Percentiles rank a stretch among this genome's conserved stretches.
phyloP scores from a whole-genome alignment of 2,329 filamentous ascomycete genomes.

The Trichoderma sp. region DNA sequence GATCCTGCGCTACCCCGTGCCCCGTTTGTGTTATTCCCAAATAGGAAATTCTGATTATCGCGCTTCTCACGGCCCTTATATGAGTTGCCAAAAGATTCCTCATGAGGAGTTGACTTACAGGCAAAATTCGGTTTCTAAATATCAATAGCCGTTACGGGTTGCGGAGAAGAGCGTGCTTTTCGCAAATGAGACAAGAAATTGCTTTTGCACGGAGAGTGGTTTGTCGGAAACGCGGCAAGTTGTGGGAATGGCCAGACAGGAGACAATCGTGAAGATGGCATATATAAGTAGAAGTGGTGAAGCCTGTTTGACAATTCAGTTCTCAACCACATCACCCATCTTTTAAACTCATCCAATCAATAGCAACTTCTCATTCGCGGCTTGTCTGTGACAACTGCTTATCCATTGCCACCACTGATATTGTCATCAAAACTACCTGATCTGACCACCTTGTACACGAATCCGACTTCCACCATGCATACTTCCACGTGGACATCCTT shows the following conservation, averaged over 20 bases:
- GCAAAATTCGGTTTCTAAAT: neutral
- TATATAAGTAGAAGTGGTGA: neutral
- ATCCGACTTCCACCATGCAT: slow-evolving; percentile 7
- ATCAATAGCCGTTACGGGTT: neutral
- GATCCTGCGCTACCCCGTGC: neutral
- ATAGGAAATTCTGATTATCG: slow-evolving; percentile 16
- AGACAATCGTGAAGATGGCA: neutral
- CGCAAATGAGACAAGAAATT: neutral
- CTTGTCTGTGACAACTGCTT: neutral
- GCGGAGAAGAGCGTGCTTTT: neutral
- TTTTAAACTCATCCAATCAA: neutral
- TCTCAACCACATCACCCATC: neutral
- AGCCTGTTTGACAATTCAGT: neutral
- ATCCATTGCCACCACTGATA: neutral
- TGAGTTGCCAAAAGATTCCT: slow-evolving; percentile 4
- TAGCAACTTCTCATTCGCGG: neutral
- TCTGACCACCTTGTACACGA: neutral
- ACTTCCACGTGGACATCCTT: slow-evolving; percentile 2
- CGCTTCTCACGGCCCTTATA: neutral
- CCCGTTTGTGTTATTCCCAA: neutral
- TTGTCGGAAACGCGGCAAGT: neutral
- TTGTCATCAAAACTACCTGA: neutral
- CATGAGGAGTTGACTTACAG: neutral
- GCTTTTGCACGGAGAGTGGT: neutral
- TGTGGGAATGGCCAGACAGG: neutral